Conservation (phyloP, 306 rosid species). For the Gastrolobium bilobum region DNA sequence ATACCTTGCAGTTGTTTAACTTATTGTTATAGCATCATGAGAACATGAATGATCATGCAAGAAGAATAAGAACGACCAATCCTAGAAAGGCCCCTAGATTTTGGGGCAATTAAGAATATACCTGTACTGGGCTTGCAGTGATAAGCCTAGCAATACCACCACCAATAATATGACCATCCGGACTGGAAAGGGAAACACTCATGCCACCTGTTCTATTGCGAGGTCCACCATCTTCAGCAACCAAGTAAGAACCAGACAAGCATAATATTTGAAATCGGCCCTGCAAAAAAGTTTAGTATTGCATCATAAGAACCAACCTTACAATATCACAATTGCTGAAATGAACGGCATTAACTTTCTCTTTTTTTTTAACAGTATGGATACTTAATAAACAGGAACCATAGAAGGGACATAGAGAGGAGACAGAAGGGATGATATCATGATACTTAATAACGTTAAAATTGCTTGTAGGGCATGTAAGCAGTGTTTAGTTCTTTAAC, state of each 20-base stretch:
- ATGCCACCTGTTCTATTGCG: conserved; percentile 86
- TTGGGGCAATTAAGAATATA: conserved; percentile 49
- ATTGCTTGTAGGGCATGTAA: neutral
- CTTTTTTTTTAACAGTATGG: neutral
- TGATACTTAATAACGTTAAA: neutral
- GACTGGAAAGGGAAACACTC: conserved; percentile 85
- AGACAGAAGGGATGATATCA: conserved; percentile 23
- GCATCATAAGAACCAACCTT: conserved; percentile 29
- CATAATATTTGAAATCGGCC: conserved; percentile 92
- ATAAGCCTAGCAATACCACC: conserved; percentile 84
- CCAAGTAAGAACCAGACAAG: conserved; percentile 96
- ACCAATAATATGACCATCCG: conserved; percentile 89
- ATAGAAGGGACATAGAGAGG: conserved; percentile 11
- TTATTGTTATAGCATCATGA: neutral
- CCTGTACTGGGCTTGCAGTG: conserved; percentile 94
- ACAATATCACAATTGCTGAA: neutral
- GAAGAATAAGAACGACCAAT: neutral
- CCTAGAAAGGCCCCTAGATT: neutral
- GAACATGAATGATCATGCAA: conserved; percentile 16
- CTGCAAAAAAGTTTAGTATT: conserved; percentile 54
- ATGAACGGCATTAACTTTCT: conserved; percentile 13
- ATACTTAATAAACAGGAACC: neutral
- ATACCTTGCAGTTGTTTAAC: conserved; percentile 6
- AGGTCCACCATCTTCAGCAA: conserved; percentile 93
- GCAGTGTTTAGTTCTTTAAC: conserved; percentile 53